phyloP scores from a whole-genome alignment of 495 filamentous ascomycete genomes.

The Opeltia flavorubescens region DNA sequence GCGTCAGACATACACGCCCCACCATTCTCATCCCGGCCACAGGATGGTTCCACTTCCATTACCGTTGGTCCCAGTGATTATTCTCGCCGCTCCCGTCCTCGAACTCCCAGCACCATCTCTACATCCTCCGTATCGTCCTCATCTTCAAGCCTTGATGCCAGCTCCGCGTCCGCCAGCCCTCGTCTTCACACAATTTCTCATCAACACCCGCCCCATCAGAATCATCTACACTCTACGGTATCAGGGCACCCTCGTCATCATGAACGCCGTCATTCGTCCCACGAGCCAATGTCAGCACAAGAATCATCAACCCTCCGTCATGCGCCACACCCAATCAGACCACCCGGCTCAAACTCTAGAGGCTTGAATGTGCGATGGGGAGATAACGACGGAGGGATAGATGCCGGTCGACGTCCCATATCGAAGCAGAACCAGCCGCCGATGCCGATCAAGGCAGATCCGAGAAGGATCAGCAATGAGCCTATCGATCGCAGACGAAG shows the following conservation, averaged over 20 bases:
- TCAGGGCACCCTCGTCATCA: not conserved
- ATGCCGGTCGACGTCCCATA: not conserved
- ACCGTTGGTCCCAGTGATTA: not conserved
- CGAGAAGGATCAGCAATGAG: slow-evolving; percentile 5
- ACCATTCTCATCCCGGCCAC: slow-evolving; percentile 2
- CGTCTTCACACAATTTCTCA: not conserved
- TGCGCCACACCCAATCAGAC: not conserved
- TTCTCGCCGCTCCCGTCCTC: slow-evolving; percentile 1
- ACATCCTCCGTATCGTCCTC: slow-evolving; percentile 7
- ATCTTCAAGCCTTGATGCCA: slow-evolving; percentile 10
- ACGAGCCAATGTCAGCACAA: not conserved
- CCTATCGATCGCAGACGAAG: not conserved
- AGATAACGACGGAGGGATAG: not conserved
- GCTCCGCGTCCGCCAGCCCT: slow-evolving; percentile 10
- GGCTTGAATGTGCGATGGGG: not conserved
- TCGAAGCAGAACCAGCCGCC: not conserved
- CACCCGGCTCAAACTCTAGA: not conserved
- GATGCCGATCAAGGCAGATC: not conserved
- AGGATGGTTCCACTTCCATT: not conserved
- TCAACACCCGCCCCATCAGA: slow-evolving; percentile 1
- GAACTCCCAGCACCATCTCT: slow-evolving; percentile 10
- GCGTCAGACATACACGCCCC: slow-evolving; percentile 1
- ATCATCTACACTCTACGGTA: slow-evolving; percentile 1
- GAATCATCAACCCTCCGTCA: not conserved
- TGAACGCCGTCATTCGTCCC: not conserved